Conservation (phyloP, 805 yeast genomes). For the Cyberlindnera maritima region DNA sequence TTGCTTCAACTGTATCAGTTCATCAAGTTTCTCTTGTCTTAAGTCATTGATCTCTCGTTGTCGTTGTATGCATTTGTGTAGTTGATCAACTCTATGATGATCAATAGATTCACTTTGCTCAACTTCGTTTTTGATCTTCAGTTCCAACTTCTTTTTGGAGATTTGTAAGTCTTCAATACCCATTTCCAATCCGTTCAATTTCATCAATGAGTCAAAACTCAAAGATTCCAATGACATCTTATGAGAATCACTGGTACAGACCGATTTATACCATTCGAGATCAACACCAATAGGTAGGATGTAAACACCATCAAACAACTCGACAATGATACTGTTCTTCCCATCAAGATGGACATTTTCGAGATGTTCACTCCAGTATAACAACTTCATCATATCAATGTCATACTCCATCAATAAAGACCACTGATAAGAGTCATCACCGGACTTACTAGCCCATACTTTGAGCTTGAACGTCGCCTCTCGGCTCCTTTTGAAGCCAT, state of each 20-base stretch:
- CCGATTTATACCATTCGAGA: constrained; percentile 10
- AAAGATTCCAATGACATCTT: constrained; percentile 16
- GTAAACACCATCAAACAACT: constrained; percentile 16
- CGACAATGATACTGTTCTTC: constrained; percentile 11
- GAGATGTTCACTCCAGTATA: constrained; percentile 2
- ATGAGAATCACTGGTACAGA: constrained; percentile 2
- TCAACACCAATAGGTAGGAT: constrained; percentile 14
- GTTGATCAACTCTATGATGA: constrained; percentile 5
- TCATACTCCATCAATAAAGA: constrained; percentile 1
- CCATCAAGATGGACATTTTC: neutral
- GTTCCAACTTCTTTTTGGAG: constrained; percentile 19
- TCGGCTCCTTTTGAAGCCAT: constrained; percentile 1
- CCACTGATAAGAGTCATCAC: constrained; percentile 4
- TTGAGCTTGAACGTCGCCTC: constrained; percentile 7
- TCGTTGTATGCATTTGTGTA: constrained; percentile 3
- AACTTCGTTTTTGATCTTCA: constrained; percentile 12
- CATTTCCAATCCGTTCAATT: constrained; percentile 35
- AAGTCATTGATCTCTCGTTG: constrained; percentile 2
- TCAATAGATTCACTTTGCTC: neutral
- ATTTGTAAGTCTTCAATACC: constrained; percentile 34
- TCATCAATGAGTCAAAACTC: constrained; percentile 41
- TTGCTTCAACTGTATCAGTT: constrained; percentile 10
- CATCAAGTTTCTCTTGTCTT: constrained; percentile 11
- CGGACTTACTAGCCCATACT: constrained; percentile 13
- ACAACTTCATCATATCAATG: constrained; percentile 9